Evolutionary conservation across 352 stramenopile species (phyloP).

Genomic region (Sclerospora graminicola): DNA sequence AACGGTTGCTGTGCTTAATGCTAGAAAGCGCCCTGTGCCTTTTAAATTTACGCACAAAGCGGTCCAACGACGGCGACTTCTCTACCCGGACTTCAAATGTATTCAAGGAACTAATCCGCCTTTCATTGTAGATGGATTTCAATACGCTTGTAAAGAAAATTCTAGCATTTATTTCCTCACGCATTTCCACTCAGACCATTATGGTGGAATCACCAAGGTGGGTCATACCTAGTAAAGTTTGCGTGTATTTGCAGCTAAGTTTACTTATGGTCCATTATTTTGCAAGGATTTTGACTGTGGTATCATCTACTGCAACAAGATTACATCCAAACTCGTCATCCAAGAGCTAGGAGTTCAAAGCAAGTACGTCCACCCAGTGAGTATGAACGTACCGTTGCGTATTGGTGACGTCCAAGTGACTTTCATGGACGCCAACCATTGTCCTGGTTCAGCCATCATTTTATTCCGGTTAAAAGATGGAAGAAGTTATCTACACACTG

Average conservation of each 20-base stretch:
- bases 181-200: conserved; percentile 97
- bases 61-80: conserved; percentile 9
- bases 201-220: conserved; percentile 83
- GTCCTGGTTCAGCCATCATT: conserved; percentile 92
- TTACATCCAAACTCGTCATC: conserved; percentile 87
- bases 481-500: conserved; percentile 88
- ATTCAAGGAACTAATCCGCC: conserved; percentile 61
- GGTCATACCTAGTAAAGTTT: neutral
- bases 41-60: conserved; percentile 23
- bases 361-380: conserved; percentile 87
- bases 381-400: conserved; percentile 82
- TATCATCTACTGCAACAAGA: conserved; percentile 93
- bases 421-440: conserved; percentile 95
- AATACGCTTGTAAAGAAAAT: conserved; percentile 60
- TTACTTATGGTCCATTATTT: neutral
- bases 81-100: conserved; percentile 72
- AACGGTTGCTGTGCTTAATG: conserved; percentile 37
- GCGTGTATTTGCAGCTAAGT: neutral
- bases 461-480: conserved; percentile 85
- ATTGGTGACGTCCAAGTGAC: conserved; percentile 88
- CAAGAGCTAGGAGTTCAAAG: conserved; percentile 87
- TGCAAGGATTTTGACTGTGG: conserved; percentile 78
- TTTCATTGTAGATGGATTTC: conserved; percentile 86
- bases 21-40: conserved; percentile 17
- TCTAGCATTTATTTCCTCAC: conserved; percentile 92